phyloP scores from a whole-genome alignment of 2,329 filamentous ascomycete species.

The Diaporthe vaccinii region DNA sequence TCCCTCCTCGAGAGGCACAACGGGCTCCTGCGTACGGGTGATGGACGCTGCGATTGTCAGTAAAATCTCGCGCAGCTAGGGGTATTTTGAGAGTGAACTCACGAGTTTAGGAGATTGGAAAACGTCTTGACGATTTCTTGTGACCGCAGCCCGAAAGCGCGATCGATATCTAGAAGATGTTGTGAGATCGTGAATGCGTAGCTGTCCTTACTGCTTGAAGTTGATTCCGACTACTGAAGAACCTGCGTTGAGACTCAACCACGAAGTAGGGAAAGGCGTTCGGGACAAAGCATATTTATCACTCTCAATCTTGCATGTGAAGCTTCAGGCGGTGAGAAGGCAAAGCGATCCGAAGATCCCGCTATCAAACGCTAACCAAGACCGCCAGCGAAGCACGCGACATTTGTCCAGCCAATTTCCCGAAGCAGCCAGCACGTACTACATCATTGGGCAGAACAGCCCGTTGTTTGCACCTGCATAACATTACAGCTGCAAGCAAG shows the following conservation, averaged over 20 bases:
- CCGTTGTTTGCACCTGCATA: slow-evolving; percentile 1
- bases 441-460: not conserved
- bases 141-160: slow-evolving; percentile 73
- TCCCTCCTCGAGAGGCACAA: slow-evolving; percentile 90
- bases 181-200: not conserved
- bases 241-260: not conserved
- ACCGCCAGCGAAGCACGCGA: slow-evolving; percentile 21
- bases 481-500: slow-evolving; percentile 10
- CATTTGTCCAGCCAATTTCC: slow-evolving; percentile 25
- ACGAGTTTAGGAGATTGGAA: slow-evolving; percentile 98
- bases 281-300: slow-evolving; percentile 6
- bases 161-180: slow-evolving; percentile 56
- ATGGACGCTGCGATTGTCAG: slow-evolving; percentile 76
- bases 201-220: not conserved
- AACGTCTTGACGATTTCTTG: slow-evolving; percentile 87
- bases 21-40: slow-evolving; percentile 97
- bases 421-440: slow-evolving; percentile 9
- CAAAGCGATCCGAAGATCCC: slow-evolving; percentile 32
- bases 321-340: slow-evolving; percentile 30
- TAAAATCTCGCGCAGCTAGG: not conserved
- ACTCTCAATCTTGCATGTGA: slow-evolving; percentile 9
- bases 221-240: not conserved
- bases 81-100: slow-evolving; percentile 56
- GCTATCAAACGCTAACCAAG: slow-evolving; percentile 34
- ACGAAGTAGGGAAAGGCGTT: not conserved